Evolutionary conservation across 164 flowering plant genomes (phyloP).

Genomic region (Vitis rupestris): DNA sequence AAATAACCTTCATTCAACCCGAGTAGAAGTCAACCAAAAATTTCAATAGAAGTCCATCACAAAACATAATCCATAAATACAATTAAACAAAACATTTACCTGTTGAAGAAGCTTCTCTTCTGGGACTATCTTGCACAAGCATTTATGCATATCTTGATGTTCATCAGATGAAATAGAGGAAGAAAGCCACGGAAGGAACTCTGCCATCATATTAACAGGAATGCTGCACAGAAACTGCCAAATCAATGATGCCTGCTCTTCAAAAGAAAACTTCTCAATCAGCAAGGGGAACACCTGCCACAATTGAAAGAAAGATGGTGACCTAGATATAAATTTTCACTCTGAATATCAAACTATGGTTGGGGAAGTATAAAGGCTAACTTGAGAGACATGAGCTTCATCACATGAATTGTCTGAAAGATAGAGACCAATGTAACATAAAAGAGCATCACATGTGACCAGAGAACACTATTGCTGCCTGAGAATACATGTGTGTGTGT

Average conservation of each 20-base stretch:
- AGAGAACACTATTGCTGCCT: no score
- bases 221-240: constrained; percentile 96
- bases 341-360: no score
- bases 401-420: neutral
- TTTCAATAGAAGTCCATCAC: neutral
- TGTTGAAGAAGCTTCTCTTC: constrained; percentile 84
- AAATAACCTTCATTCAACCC: constrained; percentile 54
- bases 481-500: no score
- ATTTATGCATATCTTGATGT: constrained; percentile 65
- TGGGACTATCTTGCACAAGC: constrained; percentile 78
- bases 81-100: constrained; percentile 34
- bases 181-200: constrained; percentile 93
- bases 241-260: constrained; percentile 90
- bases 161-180: constrained; percentile 81
- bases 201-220: constrained; percentile 95
- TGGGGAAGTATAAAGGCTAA: neutral
- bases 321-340: no score
- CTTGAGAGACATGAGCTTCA: neutral
- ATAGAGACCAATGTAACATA: no score
- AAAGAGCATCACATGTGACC: no score
- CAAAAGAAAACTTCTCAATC: constrained; percentile 78
- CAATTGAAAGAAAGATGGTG: neutral
- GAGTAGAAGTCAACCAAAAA: neutral
- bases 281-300: constrained; percentile 90
- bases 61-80: neutral